Conservation (phyloP, 768 basidiomycete species). For the Tricholoma bakamatsutake region DNA sequence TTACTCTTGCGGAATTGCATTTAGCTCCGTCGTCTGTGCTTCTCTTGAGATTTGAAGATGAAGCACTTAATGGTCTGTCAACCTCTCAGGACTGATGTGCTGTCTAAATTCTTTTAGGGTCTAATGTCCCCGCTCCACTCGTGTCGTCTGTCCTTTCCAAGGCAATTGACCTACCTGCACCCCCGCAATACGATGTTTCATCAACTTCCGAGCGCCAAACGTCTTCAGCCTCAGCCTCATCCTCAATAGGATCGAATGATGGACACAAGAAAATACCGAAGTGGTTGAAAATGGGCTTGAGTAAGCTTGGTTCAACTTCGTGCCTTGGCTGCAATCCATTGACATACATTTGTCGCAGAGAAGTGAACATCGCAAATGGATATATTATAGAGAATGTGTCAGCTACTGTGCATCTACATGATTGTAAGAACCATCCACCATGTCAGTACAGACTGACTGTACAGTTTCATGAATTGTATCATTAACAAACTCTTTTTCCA, state of each 20-base stretch:
- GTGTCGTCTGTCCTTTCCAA: constrained; percentile 45
- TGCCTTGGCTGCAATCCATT: not conserved
- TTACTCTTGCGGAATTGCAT: constrained; percentile 61
- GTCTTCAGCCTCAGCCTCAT: constrained; percentile 6
- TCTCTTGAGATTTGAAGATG: constrained; percentile 69
- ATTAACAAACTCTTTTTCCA: not conserved
- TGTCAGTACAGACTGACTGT: not conserved
- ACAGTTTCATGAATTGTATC: not conserved
- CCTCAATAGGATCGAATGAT: constrained; percentile 1
- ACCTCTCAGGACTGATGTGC: constrained; percentile 1
- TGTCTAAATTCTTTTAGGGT: constrained; percentile 32
- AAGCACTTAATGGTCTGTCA: constrained; percentile 59
- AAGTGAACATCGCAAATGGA: constrained; percentile 4
- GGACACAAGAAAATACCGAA: constrained; percentile 64
- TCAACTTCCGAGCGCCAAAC: constrained; percentile 3
- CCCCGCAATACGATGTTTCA: constrained; percentile 29
- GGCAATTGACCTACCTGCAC: constrained; percentile 63
- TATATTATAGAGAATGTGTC: not conserved
- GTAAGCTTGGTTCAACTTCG: constrained; percentile 31
- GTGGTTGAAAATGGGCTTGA: constrained; percentile 67
- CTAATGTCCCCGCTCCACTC: constrained; percentile 59
- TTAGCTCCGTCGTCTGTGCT: constrained; percentile 79
- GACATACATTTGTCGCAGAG: constrained; percentile 5
- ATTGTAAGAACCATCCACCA: not conserved
- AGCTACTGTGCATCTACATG: not conserved